Evolutionary conservation across 2,329 filamentous ascomycete species (phyloP).

Genomic region (Exserohilum turcica): DNA sequence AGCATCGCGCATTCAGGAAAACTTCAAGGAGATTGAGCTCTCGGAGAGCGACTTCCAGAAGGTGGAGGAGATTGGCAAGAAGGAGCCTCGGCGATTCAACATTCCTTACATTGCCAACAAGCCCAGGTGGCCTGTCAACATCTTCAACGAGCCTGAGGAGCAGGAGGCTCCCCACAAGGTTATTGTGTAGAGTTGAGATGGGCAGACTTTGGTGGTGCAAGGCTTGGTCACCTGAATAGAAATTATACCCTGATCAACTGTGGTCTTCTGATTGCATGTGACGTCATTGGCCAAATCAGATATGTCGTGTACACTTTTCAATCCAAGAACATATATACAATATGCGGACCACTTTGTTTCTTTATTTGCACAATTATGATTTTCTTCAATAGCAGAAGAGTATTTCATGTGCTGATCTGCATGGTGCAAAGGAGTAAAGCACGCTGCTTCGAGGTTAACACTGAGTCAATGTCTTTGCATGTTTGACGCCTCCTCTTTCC

Average conservation of each 20-base stretch:
- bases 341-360: too few relatives aligned
- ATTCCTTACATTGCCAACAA: slow-evolving; percentile 51
- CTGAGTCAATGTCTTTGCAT: too few relatives aligned
- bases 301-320: too few relatives aligned
- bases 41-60: slow-evolving; percentile 34
- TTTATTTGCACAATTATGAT: too few relatives aligned
- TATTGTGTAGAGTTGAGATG: slow-evolving; percentile 14
- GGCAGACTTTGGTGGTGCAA: background rate
- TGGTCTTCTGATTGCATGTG: background rate
- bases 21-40: slow-evolving; percentile 42
- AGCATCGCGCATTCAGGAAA: slow-evolving; percentile 36
- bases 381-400: too few relatives aligned
- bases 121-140: slow-evolving; percentile 62
- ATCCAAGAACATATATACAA: too few relatives aligned
- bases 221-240: background rate
- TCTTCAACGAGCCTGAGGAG: slow-evolving; percentile 62
- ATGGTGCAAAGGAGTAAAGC: too few relatives aligned
- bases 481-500: too few relatives aligned
- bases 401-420: too few relatives aligned
- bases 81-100: slow-evolving; percentile 63
- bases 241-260: background rate
- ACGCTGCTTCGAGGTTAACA: too few relatives aligned
- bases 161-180: slow-evolving; percentile 57
- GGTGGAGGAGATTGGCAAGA: slow-evolving; percentile 59
- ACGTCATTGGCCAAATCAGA: background rate